phyloP scores from a whole-genome alignment of 805 yeast genomes.

The Zygotorulaspora florentina region DNA sequence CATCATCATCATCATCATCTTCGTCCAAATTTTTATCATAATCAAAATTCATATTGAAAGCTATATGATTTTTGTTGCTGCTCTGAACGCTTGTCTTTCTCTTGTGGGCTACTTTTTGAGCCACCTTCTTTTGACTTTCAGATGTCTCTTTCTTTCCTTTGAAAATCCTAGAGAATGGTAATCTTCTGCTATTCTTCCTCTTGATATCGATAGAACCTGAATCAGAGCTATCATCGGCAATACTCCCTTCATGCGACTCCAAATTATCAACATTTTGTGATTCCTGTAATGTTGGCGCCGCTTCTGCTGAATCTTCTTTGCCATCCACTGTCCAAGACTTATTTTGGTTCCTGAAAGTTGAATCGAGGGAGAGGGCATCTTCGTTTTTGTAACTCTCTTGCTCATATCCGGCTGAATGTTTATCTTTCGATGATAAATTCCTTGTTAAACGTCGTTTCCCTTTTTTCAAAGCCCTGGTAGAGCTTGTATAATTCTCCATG shows the following conservation, averaged over 20 bases:
- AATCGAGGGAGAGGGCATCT: not conserved
- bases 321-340: not conserved
- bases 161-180: constrained; percentile 27
- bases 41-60: constrained; percentile 30
- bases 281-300: not conserved
- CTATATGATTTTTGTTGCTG: constrained; percentile 10
- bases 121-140: constrained; percentile 5
- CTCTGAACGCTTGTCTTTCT: constrained; percentile 3
- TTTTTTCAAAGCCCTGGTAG: constrained; percentile 2
- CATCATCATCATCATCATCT: constrained; percentile 34
- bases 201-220: constrained; percentile 14
- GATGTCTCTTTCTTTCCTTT: constrained; percentile 18
- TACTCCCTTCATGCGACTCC: not conserved
- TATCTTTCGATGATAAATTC: not conserved
- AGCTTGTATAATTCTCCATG: constrained; percentile 18
- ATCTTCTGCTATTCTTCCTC: constrained; percentile 14
- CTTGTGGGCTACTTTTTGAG: constrained; percentile 1
- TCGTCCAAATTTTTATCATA: constrained; percentile 32
- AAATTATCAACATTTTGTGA: not conserved
- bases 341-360: not conserved
- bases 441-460: not conserved
- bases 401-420: not conserved
- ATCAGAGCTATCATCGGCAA: constrained; percentile 6
- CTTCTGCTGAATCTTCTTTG: not conserved
- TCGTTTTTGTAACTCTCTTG: constrained; percentile 3